Conservation (phyloP, 805 yeast genomes). For the Wickerhamomyces strasburgensis region DNA sequence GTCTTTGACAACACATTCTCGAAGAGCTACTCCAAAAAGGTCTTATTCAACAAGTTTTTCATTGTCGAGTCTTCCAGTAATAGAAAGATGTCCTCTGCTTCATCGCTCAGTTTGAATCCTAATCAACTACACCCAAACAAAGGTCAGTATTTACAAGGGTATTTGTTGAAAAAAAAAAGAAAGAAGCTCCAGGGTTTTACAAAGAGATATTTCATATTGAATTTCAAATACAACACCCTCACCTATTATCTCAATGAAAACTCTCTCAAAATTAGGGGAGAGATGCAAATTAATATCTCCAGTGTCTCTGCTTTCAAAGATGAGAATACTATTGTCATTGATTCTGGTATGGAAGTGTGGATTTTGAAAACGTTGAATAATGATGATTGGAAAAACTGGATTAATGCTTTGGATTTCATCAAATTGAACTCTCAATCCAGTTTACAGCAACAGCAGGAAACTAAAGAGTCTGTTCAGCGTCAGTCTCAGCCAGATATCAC, state of each 20-base stretch:
- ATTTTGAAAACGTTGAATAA: conserved; percentile 62
- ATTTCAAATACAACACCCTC: conserved; percentile 74
- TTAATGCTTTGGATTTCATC: conserved; percentile 59
- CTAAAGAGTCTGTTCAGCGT: no score
- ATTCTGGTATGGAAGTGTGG: conserved; percentile 96
- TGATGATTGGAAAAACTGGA: conserved; percentile 77
- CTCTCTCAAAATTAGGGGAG: conserved; percentile 76
- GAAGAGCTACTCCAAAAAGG: conserved; percentile 75
- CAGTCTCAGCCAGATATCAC: not conserved
- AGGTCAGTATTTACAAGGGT: conserved; percentile 74
- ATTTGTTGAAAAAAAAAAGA: conserved; percentile 72
- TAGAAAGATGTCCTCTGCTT: conserved; percentile 15
- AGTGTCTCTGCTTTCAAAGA: conserved; percentile 75
- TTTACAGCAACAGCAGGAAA: conserved; percentile 1
- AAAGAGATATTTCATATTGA: conserved; percentile 78
- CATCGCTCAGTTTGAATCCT: conserved; percentile 16
- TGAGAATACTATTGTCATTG: conserved; percentile 68
- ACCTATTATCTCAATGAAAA: conserved; percentile 73
- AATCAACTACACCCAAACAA: conserved; percentile 41
- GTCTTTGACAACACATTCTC: conserved; percentile 91
- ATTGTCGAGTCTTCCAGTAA: conserved; percentile 21
- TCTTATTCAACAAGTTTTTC: conserved; percentile 50
- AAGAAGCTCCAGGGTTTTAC: conserved; percentile 83
- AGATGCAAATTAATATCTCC: conserved; percentile 79
- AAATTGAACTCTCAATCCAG: conserved; percentile 14